A percentile compares a stretch with the other conserved stretches of the same genome.
These are phyloP conservation scores for Tricholoma flavovirens DNA, from an alignment of 768 basidiomycete genomes.

Conservation along the genomic window DNA sequence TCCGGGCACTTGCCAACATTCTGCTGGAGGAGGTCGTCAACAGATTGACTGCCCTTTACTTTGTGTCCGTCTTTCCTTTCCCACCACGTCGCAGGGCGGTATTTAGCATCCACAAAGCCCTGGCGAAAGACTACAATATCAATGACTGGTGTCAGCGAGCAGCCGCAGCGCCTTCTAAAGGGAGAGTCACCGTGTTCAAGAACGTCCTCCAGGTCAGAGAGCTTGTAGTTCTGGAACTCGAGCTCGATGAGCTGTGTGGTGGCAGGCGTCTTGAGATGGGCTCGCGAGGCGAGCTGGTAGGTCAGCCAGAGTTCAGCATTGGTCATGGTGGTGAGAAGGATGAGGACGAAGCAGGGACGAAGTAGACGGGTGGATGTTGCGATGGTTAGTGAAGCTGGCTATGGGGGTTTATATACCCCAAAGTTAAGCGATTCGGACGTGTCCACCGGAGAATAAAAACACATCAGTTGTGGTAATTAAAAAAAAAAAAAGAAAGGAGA, in stretches of 20 bases:
- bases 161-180: slow-evolving; percentile 1
- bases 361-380: not conserved
- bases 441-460: not conserved
- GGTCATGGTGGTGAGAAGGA: slow-evolving; percentile 10
- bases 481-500: not conserved
- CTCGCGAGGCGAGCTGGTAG: slow-evolving; percentile 42
- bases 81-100: slow-evolving; percentile 39
- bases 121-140: slow-evolving; percentile 32
- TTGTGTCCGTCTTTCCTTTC: slow-evolving; percentile 33
- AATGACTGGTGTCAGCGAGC: slow-evolving; percentile 13
- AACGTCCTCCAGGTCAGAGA: slow-evolving; percentile 42
- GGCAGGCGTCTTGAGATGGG: slow-evolving; percentile 26
- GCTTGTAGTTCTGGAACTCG: slow-evolving; percentile 32
- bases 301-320: slow-evolving; percentile 41
- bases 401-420: slow-evolving; percentile 8
- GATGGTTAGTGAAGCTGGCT: not conserved
- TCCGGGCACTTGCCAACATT: slow-evolving; percentile 39
- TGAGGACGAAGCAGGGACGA: not conserved
- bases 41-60: slow-evolving; percentile 27
- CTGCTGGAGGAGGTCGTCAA: slow-evolving; percentile 31
- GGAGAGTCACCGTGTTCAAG: slow-evolving; percentile 34
- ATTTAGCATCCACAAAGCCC: slow-evolving; percentile 41
- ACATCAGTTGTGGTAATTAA: not conserved
- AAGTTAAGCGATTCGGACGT: slow-evolving; percentile 8
- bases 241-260: slow-evolving; percentile 46